A percentile compares a stretch with the other conserved stretches of the same genome.
Evolutionary conservation across 2,329 filamentous ascomycete species (phyloP).

Genomic region (Aspergillus melleus): DNA sequence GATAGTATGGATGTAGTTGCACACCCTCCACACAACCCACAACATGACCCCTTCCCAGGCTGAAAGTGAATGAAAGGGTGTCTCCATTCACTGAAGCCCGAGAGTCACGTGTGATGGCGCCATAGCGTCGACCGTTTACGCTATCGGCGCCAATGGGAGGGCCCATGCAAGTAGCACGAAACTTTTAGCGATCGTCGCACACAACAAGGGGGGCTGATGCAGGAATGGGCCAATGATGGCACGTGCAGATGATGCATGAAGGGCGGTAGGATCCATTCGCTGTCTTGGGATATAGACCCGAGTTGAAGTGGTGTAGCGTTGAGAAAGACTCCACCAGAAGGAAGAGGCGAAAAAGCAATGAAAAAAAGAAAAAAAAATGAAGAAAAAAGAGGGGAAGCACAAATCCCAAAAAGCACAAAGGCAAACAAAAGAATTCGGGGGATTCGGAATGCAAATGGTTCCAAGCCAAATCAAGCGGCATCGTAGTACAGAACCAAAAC

Average conservation of each 20-base stretch:
- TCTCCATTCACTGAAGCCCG: not conserved
- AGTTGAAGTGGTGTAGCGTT: not conserved
- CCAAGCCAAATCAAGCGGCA: not conserved
- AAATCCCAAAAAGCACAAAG: not conserved
- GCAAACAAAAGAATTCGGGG: no score
- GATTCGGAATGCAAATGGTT: no score
- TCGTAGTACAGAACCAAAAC: not conserved
- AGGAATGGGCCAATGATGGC: slow-evolving; percentile 15
- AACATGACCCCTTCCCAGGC: not conserved
- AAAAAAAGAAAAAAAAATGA: slow-evolving; percentile 1
- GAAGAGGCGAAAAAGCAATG: not conserved
- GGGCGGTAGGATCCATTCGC: not conserved
- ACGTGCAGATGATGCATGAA: slow-evolving; percentile 13
- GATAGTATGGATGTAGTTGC: not conserved
- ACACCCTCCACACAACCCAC: not conserved
- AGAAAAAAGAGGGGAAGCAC: slow-evolving; percentile 4
- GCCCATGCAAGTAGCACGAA: slow-evolving; percentile 18
- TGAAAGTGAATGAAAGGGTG: not conserved
- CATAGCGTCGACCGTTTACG: slow-evolving; percentile 29
- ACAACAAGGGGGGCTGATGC: slow-evolving; percentile 9
- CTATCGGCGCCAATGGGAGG: slow-evolving; percentile 13
- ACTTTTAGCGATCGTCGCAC: slow-evolving; percentile 16
- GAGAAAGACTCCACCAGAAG: not conserved
- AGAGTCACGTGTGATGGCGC: slow-evolving; percentile 40
- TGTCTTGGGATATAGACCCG: not conserved